These are phyloP conservation scores for Saccharomycopsis malanga DNA, from an alignment of 805 yeast genomes.

Conservation along the genomic window DNA sequence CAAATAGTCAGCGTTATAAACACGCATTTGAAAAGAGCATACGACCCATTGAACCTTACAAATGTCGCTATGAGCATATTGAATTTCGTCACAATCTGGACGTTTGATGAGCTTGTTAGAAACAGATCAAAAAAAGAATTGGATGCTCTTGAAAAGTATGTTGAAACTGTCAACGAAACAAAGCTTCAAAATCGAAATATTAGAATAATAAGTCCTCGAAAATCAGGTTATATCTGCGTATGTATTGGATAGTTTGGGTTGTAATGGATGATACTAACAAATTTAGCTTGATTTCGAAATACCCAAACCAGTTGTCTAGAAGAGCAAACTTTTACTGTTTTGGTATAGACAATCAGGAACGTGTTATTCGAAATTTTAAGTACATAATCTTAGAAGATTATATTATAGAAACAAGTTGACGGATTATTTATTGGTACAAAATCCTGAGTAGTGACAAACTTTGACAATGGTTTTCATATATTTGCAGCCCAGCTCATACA, in stretches of 20 bases:
- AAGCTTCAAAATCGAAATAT: conserved; percentile 27
- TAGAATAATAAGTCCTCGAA: conserved; percentile 42
- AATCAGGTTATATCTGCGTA: conserved; percentile 48
- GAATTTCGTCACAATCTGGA: conserved; percentile 36
- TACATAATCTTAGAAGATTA: no score
- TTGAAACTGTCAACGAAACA: conserved; percentile 29
- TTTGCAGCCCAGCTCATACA: no score
- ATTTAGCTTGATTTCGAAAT: conserved; percentile 42
- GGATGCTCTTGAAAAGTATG: conserved; percentile 37
- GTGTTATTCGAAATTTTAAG: no score
- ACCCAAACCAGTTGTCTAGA: conserved; percentile 32
- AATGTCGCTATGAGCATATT: conserved; percentile 33
- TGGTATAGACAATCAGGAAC: neutral
- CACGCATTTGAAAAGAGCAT: conserved; percentile 33
- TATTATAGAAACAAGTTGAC: no score
- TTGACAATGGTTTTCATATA: no score
- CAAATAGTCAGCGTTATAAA: conserved; percentile 42
- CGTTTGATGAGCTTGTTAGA: conserved; percentile 28
- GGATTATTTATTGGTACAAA: no score
- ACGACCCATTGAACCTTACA: conserved; percentile 33
- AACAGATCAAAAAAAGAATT: conserved; percentile 27
- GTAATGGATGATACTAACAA: conserved; percentile 22
- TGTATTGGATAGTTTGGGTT: conserved; percentile 22
- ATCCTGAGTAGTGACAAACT: no score
- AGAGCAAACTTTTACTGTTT: no score